Percentiles rank a stretch among this genome's conserved stretches.
These are phyloP conservation scores for Fusarium nelsonii DNA, from an alignment of 2,329 filamentous ascomycete species.

Conservation along the genomic window DNA sequence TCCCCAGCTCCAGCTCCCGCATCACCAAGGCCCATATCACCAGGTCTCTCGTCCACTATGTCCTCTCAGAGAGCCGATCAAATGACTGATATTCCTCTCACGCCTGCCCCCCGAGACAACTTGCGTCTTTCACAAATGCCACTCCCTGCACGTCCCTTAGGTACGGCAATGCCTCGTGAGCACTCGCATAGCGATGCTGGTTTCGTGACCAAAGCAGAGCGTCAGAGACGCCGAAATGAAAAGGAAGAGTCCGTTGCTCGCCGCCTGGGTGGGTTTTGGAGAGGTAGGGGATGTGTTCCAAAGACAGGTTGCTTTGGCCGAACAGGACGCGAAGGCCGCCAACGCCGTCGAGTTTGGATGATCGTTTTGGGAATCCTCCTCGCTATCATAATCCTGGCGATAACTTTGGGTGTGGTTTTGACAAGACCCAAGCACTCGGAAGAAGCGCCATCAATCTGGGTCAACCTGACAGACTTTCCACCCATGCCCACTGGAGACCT, in stretches of 20 bases:
- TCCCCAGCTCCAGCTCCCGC: conserved; percentile 65
- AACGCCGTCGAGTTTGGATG: conserved; percentile 71
- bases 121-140: conserved; percentile 38
- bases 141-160: conserved; percentile 60
- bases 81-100: conserved; percentile 70
- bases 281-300: conserved; percentile 73
- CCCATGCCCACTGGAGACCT: conserved; percentile 87
- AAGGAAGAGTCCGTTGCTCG: conserved; percentile 73
- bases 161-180: conserved; percentile 61
- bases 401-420: conserved; percentile 70
- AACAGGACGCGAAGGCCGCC: conserved; percentile 71
- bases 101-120: conserved; percentile 53
- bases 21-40: conserved; percentile 69
- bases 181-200: conserved; percentile 58
- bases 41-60: conserved; percentile 72
- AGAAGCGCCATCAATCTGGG: conserved; percentile 69
- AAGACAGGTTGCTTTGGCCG: conserved; percentile 74
- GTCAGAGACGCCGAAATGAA: conserved; percentile 68
- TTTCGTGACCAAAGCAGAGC: conserved; percentile 61
- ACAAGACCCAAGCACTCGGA: conserved; percentile 45
- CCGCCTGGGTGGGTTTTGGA: conserved; percentile 72
- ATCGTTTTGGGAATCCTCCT: conserved; percentile 64
- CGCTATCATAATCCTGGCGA: conserved; percentile 66
- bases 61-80: conserved; percentile 71
- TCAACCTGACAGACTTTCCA: conserved; percentile 88